Conservation (phyloP, 1,139 yeast genomes). For the Blastobotrys aristatus region DNA sequence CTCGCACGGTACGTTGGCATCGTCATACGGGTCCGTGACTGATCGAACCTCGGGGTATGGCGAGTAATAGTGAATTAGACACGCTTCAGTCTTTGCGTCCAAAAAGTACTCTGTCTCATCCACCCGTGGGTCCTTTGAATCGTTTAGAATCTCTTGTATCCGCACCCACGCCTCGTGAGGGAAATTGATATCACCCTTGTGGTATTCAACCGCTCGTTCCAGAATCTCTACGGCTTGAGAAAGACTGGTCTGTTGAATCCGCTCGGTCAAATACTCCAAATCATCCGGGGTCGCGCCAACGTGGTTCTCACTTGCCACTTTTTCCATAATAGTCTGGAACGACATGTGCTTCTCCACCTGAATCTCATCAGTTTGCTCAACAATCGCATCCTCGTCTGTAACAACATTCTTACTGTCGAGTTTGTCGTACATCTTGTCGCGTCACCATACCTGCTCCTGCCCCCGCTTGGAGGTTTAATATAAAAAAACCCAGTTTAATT, state of each 20-base stretch:
- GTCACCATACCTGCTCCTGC: too few species aligned
- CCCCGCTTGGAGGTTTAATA: too few species aligned
- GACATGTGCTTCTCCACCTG: not conserved
- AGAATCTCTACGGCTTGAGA: constrained; percentile 4
- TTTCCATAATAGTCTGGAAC: not conserved
- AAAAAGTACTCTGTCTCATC: constrained; percentile 27
- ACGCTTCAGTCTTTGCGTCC: constrained; percentile 33
- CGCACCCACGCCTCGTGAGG: constrained; percentile 35
- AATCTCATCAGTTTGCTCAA: not conserved
- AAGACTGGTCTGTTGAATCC: constrained; percentile 35
- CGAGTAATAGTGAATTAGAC: constrained; percentile 46
- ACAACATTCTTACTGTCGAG: too few species aligned
- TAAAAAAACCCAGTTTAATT: too few species aligned
- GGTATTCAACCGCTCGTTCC: constrained; percentile 35
- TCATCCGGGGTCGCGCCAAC: constrained; percentile 9
- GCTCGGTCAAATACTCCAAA: constrained; percentile 37
- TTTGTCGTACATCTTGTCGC: too few species aligned
- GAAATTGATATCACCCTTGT: constrained; percentile 47
- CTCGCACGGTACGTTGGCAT: constrained; percentile 39
- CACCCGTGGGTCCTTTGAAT: constrained; percentile 16
- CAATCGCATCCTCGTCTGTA: too few species aligned
- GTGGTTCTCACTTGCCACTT: not conserved
- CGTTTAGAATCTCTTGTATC: constrained; percentile 27
- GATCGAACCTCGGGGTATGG: constrained; percentile 62
- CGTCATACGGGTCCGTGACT: constrained; percentile 41